Evolutionary conservation across 768 basidiomycete species (phyloP), one percentile per base, ranked within the genome.

Genomic region (Candolleomyces aberdarensis): DNA sequence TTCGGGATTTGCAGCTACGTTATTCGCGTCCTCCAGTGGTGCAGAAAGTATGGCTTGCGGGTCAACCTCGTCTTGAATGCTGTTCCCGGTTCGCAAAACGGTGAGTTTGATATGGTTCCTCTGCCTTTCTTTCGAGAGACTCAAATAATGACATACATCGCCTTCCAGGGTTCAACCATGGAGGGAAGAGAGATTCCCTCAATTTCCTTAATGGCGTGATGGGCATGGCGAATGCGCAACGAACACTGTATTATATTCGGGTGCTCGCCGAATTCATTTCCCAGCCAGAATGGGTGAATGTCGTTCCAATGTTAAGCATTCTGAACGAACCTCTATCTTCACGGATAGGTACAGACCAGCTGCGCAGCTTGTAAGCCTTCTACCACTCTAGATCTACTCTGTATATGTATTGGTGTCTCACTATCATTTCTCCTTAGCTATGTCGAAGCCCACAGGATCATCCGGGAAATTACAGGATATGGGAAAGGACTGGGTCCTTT

Each of bases 31-130:
- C 75, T 96, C 46, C 79, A 78, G 3, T 97, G 94, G 94, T 87
- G 86, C 15, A 80, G 93, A 56, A 96, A 96, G 73, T 96, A 96
- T 70, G 94, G 94, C 0, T 64, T 96, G 19, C 82, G 93, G 31
- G 85, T 96, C 58, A 85, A 84, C 67, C 75, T 95, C 10, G 94
- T 94, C 74, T 72, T 93, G 40, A 89, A 92, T 70, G 80, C 89
- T 4, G 78, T 88, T 26, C 92, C 93, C 39, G 92, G 93, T 44
- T 85, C 84, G 47, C 91, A 92, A 68, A 91, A 91, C 70, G 90
- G 88, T 72, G 48, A 50, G 69, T 67, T 29, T 11, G 87, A 85
- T n/a, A 71, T 52, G 70, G 11, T 31, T 85, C 85, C 3, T 69
- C 72, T 39, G 8, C 40, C 15, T 40, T 19, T 61, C 40, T 26